Conservation (phyloP, 164 flowering plant species). For the Protea cynaroides region DNA sequence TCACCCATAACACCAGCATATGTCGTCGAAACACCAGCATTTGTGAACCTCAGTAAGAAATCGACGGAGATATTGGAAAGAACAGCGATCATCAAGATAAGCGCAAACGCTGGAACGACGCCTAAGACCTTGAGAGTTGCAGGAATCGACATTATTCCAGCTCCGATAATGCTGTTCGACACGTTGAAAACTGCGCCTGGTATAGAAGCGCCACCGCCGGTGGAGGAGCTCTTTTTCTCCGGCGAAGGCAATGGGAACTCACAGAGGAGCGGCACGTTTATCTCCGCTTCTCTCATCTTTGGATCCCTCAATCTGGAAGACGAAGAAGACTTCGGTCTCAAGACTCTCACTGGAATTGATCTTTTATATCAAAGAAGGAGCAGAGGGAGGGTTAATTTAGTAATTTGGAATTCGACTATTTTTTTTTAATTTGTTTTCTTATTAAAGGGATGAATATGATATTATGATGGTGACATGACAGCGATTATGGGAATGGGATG, state of each 20-base stretch:
- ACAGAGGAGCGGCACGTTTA: constrained; percentile 30
- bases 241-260: not conserved
- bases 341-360: too few relatives aligned
- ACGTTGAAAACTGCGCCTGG: constrained; percentile 86
- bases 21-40: constrained; percentile 45
- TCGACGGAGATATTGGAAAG: constrained; percentile 64
- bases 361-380: too few relatives aligned
- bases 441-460: too few relatives aligned
- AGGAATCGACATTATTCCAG: constrained; percentile 97
- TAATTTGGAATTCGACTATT: not conserved
- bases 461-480: too few relatives aligned
- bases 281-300: constrained; percentile 13
- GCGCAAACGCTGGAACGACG: constrained; percentile 51
- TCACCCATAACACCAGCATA: constrained; percentile 85
- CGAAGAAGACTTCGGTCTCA: not conserved
- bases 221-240: not conserved
- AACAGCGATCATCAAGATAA: constrained; percentile 50
- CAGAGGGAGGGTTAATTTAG: not conserved
- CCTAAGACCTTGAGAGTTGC: constrained; percentile 87
- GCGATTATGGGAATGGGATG: too few relatives aligned
- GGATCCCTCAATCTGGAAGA: too few relatives aligned
- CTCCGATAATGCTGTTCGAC: constrained; percentile 87
- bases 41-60: constrained; percentile 62
- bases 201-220: constrained; percentile 27
- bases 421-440: too few relatives aligned